These are phyloP conservation scores for Chalaropsis ovoidea DNA, from an alignment of 2,329 filamentous ascomycete species.

Conservation along the genomic window DNA sequence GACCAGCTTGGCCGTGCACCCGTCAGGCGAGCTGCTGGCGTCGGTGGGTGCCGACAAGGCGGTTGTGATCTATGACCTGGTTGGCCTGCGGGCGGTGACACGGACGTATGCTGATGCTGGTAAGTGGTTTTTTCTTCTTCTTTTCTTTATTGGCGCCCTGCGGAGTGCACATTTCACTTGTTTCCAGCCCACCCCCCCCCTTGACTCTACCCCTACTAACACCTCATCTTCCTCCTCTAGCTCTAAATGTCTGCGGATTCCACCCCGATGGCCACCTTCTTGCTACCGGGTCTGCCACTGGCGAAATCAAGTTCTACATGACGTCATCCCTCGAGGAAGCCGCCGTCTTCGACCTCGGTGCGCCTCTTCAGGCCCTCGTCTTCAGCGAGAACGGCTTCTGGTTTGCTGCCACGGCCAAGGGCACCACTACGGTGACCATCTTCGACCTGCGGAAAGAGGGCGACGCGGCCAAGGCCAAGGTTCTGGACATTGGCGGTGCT, in stretches of 20 bases:
- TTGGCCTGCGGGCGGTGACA: conserved; percentile 55
- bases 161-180: conserved; percentile 22
- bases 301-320: conserved; percentile 81
- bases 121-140: conserved; percentile 40
- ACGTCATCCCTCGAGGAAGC: conserved; percentile 68
- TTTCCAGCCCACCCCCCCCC: conserved; percentile 18
- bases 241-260: conserved; percentile 69
- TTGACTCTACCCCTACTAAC: background rate
- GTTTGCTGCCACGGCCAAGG: conserved; percentile 74
- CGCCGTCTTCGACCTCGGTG: conserved; percentile 59
- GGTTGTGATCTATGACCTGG: conserved; percentile 78
- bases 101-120: conserved; percentile 72
- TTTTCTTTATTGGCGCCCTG: background rate
- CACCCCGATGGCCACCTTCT: conserved; percentile 95
- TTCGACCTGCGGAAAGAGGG: conserved; percentile 91
- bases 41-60: conserved; percentile 88
- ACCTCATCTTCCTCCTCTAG: conserved; percentile 36
- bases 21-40: conserved; percentile 69
- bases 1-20: conserved; percentile 69
- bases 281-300: conserved; percentile 67
- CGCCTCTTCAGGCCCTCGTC: conserved; percentile 61
- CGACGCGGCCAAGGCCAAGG: conserved; percentile 67
- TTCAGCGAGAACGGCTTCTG: conserved; percentile 98
- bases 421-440: conserved; percentile 67
- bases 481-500: conserved; percentile 72